Evolutionary conservation across 768 basidiomycete species (phyloP), one percentile per base, ranked within the genome.

Genomic region (Kwoniella shandongensis): DNA sequence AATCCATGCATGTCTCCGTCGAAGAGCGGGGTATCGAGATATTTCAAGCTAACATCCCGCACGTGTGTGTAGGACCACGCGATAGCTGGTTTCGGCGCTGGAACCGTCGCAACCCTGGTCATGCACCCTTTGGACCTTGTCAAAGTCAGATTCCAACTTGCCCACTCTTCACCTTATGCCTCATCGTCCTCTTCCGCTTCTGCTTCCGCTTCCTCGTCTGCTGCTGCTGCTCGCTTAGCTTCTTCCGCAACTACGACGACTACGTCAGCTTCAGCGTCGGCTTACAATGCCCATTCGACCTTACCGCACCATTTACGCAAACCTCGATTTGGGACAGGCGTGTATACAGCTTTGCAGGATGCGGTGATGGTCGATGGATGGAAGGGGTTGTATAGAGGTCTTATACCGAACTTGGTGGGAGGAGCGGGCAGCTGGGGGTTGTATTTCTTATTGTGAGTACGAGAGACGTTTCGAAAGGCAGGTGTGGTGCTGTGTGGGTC

Each of bases 51-150:
- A 25, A 41, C 40, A 30, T 10, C 25, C 20, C 11, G 15, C 22
- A 38, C 41, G 32, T 25, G 18, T 6, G 6, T n/a, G 40, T 26
- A 94, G 90, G 96, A 98, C 77, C 92, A 97, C 85, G 92, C 94
- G 29, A 85, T 85, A 51, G 90, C 91, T 41, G 96, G 96, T 54
- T 83, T 98, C 49, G 87, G 89, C 48, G 93, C 96, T 36, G 96
- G 96, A 55, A 85, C 90, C 65, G 86, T 87, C 68, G 89, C 91
- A 32, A 91, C 92, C 45, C 81, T 97, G 27, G 89, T 89, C 77
- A 93, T 98, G 90, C 92, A 98, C 75, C 96, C 96, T 6, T 82
- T 99, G 30, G 96, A 99, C 78, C 83, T 98, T 11, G 81, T 99
- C 77, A 98, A 98, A 79, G 82, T 96, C 73, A 88, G 91, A 72